Percentiles rank a stretch among this genome's conserved stretches.
These are phyloP conservation scores for Scheffersomyces amazonensis DNA, from an alignment of 805 yeast species.

Conservation along the genomic window DNA sequence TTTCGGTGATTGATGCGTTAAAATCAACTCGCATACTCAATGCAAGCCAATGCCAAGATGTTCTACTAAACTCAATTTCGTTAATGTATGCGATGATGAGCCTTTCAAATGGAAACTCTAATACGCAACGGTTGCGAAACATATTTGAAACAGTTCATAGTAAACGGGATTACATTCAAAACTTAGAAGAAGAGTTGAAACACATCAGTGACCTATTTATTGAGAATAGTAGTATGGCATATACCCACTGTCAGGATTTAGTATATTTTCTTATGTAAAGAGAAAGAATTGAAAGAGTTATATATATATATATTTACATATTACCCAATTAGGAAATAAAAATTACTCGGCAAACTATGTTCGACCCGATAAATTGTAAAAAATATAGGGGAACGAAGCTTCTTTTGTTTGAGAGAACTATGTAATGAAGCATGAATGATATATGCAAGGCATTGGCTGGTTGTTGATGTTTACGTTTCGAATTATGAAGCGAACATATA, in stretches of 20 bases:
- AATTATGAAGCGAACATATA: too few species aligned
- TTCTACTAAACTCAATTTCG: constrained; percentile 9
- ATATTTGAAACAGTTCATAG: background rate
- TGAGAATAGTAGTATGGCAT: background rate
- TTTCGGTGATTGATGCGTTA: constrained; percentile 20
- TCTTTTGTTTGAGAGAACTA: too few species aligned
- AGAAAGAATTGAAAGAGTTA: constrained; percentile 1
- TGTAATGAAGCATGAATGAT: too few species aligned
- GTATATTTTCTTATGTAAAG: background rate
- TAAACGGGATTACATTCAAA: background rate
- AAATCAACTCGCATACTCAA: background rate
- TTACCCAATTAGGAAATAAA: constrained; percentile 13
- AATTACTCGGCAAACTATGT: too few species aligned
- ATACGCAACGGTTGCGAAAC: background rate
- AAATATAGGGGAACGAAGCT: too few species aligned
- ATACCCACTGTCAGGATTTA: background rate
- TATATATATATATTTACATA: constrained; percentile 9
- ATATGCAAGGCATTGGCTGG: too few species aligned
- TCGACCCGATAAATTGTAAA: too few species aligned
- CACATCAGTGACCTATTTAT: background rate
- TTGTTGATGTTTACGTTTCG: too few species aligned
- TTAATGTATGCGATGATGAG: constrained; percentile 5
- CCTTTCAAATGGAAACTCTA: background rate
- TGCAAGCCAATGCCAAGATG: constrained; percentile 3
- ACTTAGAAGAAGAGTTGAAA: background rate